These are phyloP conservation scores for Tillandsia leiboldiana DNA, from an alignment of 176 grass and related monocot genomes.

Conservation along the genomic window DNA sequence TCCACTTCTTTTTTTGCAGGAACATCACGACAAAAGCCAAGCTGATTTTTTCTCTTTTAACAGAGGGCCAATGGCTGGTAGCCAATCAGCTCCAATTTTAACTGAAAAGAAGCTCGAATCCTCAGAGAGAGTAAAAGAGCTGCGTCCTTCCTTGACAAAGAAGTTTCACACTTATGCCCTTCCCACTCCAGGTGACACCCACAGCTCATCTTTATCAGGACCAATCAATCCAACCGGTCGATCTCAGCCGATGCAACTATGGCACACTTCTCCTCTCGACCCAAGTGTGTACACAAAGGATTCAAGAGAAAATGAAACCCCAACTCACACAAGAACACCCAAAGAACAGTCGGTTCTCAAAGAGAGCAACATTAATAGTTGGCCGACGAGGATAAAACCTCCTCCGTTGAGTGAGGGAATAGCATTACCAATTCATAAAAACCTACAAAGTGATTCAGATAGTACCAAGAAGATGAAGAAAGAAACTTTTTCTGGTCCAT, in stretches of 20 bases:
- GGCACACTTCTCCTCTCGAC: slow-evolving; percentile 63
- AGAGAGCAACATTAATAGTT: slow-evolving; percentile 66
- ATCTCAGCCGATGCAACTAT: slow-evolving; percentile 26
- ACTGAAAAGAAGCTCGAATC: slow-evolving; percentile 56
- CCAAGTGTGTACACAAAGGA: slow-evolving; percentile 50
- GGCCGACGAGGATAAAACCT: slow-evolving; percentile 21
- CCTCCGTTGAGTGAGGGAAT: slow-evolving; percentile 25
- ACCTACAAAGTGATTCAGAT: slow-evolving; percentile 30
- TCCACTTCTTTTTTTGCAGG: slow-evolving; percentile 37
- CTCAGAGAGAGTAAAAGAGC: slow-evolving; percentile 52
- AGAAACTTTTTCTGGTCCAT: slow-evolving; percentile 64
- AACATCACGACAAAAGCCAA: slow-evolving; percentile 49
- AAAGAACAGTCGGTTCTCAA: slow-evolving; percentile 54
- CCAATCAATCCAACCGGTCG: slow-evolving; percentile 31
- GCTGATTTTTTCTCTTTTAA: slow-evolving; percentile 35
- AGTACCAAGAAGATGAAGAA: slow-evolving; percentile 50
- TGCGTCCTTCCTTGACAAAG: slow-evolving; percentile 54
- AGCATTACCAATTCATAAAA: slow-evolving; percentile 28
- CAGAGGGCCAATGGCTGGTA: slow-evolving; percentile 37
- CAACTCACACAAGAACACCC: slow-evolving; percentile 46
- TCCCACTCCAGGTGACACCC: slow-evolving; percentile 60
- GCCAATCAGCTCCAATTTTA: slow-evolving; percentile 76
- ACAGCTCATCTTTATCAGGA: slow-evolving; percentile 28
- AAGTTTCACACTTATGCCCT: slow-evolving; percentile 84
- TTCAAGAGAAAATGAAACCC: slow-evolving; percentile 46